Base-by-base conservation (phyloP, 257 asterid genomes). In the Nicotiana attenuata region DNA sequence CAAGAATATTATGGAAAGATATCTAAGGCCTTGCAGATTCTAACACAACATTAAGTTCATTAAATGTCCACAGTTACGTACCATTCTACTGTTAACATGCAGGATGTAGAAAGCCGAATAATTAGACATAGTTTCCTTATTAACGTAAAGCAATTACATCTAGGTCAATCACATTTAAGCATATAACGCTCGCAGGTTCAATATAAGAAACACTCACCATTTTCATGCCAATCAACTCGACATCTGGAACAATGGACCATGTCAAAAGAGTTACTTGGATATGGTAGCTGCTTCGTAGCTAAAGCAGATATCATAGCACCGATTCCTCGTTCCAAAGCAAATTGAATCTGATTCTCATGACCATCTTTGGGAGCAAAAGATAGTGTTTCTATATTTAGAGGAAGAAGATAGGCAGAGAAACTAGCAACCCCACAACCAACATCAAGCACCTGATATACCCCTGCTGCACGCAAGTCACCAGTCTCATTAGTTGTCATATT, bases 391-490 rank as follows among this genome's bases (percentile, higher is more conserved):
- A 96, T 92, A 85, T 89, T 80, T 77, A 92, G 85, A 53, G 97
- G 93, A 71, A 92, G 94, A 86, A 96, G 98, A 89, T 91, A 96
- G 35, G 98, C 99, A 0, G 99, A 96, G 90, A 96, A 94, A 90
- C 99, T 96, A 87, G 99, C 98, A 80, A 96, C 98, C 38, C 97
- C 97, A 84, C 99, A 96, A 77, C 99, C 99, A 78, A 96, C 91
- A 81, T 96, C 99, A 78, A 96, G 88, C 79, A 93, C 97, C 88
- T 96, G 98, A 89, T 79, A 91, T 78, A 94, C 91, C 77, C 97
- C 97, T 31, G 92, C 97, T 24, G 94, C 89, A 69, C 60, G 89
- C 79, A 96, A 92, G 87, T 96, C 95, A 19, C 97, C 98, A 1
- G 84, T 87, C 83, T 89, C 89, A 61, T 89, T 83, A 45, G 99